These are phyloP conservation scores for Coccomyxa sp. DNA, from an alignment of 139 green algal species.

Conservation along the genomic window DNA sequence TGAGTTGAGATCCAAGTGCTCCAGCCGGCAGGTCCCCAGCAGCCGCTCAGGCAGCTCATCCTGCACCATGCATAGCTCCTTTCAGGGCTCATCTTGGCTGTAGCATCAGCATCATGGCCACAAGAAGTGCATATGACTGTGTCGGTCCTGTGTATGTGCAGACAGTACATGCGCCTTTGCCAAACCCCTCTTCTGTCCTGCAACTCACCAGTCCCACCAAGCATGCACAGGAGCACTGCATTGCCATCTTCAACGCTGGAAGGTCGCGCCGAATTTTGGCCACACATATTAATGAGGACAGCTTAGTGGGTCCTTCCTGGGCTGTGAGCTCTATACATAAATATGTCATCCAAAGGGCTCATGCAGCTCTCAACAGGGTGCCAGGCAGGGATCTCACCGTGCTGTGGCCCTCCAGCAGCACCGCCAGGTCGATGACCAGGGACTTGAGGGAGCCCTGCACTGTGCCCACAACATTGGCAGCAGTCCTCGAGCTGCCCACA, in stretches of 20 bases:
- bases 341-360: background rate
- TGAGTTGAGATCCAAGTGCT: constrained; percentile 27
- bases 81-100: background rate
- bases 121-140: background rate
- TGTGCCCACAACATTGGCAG: constrained; percentile 19
- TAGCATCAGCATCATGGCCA: background rate
- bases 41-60: constrained; percentile 39
- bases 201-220: background rate
- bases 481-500: constrained; percentile 23
- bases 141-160: background rate
- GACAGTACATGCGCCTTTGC: background rate
- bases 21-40: constrained; percentile 35
- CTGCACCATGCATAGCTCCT: background rate
- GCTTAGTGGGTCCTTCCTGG: background rate
- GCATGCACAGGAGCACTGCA: background rate
- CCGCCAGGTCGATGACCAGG: constrained; percentile 45
- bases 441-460: constrained; percentile 31
- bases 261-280: background rate
- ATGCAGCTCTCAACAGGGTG: background rate
- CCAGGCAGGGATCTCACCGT: constrained; percentile 9
- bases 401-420: constrained; percentile 25
- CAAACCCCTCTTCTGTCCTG: background rate
- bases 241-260: background rate
- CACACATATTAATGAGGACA: background rate
- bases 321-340: background rate